Percentiles rank a stretch among this genome's conserved stretches.
Conservation (phyloP, 1,139 yeast genomes). For the Pichia norvegensis region DNA sequence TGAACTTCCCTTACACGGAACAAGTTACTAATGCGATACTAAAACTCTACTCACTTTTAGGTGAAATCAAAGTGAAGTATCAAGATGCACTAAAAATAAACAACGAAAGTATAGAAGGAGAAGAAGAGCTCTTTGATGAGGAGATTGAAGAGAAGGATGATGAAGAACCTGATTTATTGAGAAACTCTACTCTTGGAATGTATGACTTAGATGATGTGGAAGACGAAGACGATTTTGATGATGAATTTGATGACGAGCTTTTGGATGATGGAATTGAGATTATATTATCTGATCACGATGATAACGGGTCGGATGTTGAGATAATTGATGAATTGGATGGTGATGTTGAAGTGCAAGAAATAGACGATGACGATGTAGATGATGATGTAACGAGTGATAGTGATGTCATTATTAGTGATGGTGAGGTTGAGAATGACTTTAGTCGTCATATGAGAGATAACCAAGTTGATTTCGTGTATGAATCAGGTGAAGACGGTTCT, state of each 20-base stretch:
- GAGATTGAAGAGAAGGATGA: slow-evolving; percentile 43
- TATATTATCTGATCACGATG: slow-evolving; percentile 46
- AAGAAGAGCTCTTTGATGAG: slow-evolving; percentile 63
- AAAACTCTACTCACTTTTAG: slow-evolving; percentile 54
- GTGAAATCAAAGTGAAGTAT: slow-evolving; percentile 51
- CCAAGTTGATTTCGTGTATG: slow-evolving; percentile 12
- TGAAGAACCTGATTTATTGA: slow-evolving; percentile 75
- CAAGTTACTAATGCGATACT: slow-evolving; percentile 50
- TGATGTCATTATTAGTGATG: slow-evolving; percentile 6
- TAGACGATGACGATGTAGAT: slow-evolving; percentile 28
- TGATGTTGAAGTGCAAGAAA: slow-evolving; percentile 50
- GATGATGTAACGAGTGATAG: slow-evolving; percentile 30
- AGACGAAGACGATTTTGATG: slow-evolving; percentile 42
- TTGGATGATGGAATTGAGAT: slow-evolving; percentile 24
- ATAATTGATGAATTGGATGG: slow-evolving; percentile 29
- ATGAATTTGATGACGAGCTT: slow-evolving; percentile 31
- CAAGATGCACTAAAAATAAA: slow-evolving; percentile 51
- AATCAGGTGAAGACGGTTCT: slow-evolving; percentile 5
- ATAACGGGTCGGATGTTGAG: slow-evolving; percentile 26
- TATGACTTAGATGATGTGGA: slow-evolving; percentile 76
- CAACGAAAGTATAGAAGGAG: slow-evolving; percentile 42
- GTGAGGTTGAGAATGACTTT: background rate
- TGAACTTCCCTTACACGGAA: slow-evolving; percentile 62
- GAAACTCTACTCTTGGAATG: slow-evolving; percentile 90
- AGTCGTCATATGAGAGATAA: slow-evolving; percentile 3